Base-by-base conservation (phyloP, 192 early-diverging fungal genomes). In the Thamnidium elegans region DNA sequence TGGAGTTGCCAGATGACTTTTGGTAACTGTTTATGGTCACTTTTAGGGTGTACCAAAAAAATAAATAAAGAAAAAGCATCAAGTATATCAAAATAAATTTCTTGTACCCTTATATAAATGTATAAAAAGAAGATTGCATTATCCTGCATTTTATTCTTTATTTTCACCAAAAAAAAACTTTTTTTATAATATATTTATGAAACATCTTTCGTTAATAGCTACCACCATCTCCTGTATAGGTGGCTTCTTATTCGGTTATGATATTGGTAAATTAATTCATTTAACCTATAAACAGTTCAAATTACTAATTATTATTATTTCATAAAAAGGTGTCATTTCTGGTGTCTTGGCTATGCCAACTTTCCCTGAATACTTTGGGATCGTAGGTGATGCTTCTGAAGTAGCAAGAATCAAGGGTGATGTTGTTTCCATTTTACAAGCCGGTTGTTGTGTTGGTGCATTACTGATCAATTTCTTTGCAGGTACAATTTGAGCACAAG, bases 291-390 rank as follows among this genome's bases (percentile, higher is more conserved):
- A 39, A 42, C 19, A 54, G 36, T 53, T 21, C 7, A 44, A 52
- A 50, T 44, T 46, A 20, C 9, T 9, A 2, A 11, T 7, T 39
- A 20, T 51, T 32, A 48, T 17, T 30, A 20, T 7, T 8, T n/a
- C n/a, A 39, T 45, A 39, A 32, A 42, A 42, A 58, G 65, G 65
- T 42, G 78, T 88, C 3, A 85, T 90, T 62, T 84, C 84, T 17
- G 84, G 82, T 7, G 79, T 86, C 21, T 70, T 87, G 54, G 79
- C 81, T 56, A 88, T 89, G 88, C 65, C 65, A 2, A 56, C 65
- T 1, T 73, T 73, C 30, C 42, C 56, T 0, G 1, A 13, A 45
- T 63, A 56, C 70, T 82, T 81, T 58, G 75, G 75, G 5, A 42
- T 71, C 11, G 30, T 20, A 30, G 58, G 42, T 10, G 15, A 56